phyloP scores from a whole-genome alignment of 169 alveolate genomes.

The Plasmodium blacklocki region DNA sequence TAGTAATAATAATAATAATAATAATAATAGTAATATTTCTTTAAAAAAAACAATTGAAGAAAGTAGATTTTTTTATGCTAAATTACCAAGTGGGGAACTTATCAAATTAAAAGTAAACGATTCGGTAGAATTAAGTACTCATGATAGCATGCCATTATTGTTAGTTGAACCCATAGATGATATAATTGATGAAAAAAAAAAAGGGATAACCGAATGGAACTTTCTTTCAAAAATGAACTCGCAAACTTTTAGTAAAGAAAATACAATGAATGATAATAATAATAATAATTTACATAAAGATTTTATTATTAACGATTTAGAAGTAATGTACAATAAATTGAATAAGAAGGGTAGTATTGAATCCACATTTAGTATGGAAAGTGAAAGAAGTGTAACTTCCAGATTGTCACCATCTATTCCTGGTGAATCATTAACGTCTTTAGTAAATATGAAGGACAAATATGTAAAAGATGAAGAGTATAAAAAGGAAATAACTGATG shows the following conservation, averaged over 20 bases:
- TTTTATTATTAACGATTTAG: constrained; percentile 15
- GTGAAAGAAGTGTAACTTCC: constrained; percentile 7
- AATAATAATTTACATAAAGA: constrained; percentile 12
- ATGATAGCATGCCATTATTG: constrained; percentile 52
- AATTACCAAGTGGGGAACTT: constrained; percentile 74
- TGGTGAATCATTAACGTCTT: background rate
- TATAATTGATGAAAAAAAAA: background rate
- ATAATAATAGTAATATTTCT: background rate
- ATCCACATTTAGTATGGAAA: constrained; percentile 28
- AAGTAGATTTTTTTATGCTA: constrained; percentile 54
- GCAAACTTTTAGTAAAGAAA: constrained; percentile 6
- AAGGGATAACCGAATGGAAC: too few species aligned
- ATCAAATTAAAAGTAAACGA: constrained; percentile 63
- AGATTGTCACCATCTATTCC: constrained; percentile 9
- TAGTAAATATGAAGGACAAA: background rate
- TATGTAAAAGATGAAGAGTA: background rate
- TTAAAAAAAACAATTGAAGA: constrained; percentile 41
- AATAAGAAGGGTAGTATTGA: constrained; percentile 19
- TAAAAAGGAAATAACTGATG: background rate
- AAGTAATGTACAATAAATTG: constrained; percentile 7
- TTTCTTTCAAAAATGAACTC: background rate
- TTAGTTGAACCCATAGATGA: constrained; percentile 56
- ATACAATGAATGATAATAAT: background rate
- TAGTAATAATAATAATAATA: background rate
- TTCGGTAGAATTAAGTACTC: constrained; percentile 5